Base-by-base conservation (phyloP, 192 early-diverging fungal species). In the Jimgerdemannia lactiflua region DNA sequence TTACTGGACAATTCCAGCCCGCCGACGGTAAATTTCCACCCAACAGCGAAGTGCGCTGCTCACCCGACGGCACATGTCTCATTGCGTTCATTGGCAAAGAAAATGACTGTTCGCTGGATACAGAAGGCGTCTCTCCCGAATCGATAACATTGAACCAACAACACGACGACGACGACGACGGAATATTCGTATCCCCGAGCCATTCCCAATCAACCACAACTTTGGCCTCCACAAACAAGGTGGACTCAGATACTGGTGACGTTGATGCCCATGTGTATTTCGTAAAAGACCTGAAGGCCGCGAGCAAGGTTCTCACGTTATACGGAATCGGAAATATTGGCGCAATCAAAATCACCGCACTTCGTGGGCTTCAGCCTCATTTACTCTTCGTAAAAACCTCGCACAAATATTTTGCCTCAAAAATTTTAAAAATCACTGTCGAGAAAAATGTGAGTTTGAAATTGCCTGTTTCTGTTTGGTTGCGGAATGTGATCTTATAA, bases 51-150 rank as follows among this genome's bases (percentile, higher is more conserved):
- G 14, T 59, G 0, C 49, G 49, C 0, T 59, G 49, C 2, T 59
- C 49, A 14, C 49, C 49, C 14, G 49, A 77, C 71, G 75, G 75
- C n/a, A 4, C 75, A 10, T 77, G 75, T 20, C 67, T 77, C 39
- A 44, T 77, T 42, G 75, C 75, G 7, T 72, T 77, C 72, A 17
- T 73, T 3, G 64, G 65, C 69, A 70, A 40, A 14, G 43, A 29
- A 29, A 29, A 29, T 29, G 0, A 29, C 29, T 29, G 29, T 29
- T 29, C 29, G 29, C 29, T 29, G 29, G 29, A 29, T 29, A 29
- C 42, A 17, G 49, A 59, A 2, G 49, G 8, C 0, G 14, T 59
- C 49, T 59, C 49, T 59, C 14, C 14, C 49, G 49, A 59, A 59
- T 29, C 29, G 29, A 29, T 1, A 29, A 0, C 29, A 29, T 29